Conservation (phyloP, 2,329 filamentous ascomycete species). For the Pyrenochaeta sp. region DNA sequence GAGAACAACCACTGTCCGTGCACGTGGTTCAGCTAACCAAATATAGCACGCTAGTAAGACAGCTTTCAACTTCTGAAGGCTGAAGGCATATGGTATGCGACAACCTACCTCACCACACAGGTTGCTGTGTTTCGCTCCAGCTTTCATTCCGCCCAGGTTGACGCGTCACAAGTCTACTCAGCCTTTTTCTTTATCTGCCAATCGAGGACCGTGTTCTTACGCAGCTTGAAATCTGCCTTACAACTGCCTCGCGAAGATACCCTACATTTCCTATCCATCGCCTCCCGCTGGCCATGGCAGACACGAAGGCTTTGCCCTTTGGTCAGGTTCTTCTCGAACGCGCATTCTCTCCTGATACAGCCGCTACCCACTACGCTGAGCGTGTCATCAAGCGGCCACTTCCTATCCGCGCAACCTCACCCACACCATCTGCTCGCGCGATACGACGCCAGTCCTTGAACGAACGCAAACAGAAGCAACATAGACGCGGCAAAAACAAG, state of each 20-base stretch:
- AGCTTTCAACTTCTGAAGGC: neutral
- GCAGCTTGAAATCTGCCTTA: neutral
- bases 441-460: slow-evolving; percentile 62
- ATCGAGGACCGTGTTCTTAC: neutral
- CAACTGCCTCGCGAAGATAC: neutral
- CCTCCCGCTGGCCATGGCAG: slow-evolving; percentile 22
- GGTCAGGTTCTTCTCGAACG: slow-evolving; percentile 71
- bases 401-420: slow-evolving; percentile 78
- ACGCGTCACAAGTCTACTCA: neutral
- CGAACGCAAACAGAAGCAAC: slow-evolving; percentile 42
- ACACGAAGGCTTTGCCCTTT: slow-evolving; percentile 24
- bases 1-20: neutral
- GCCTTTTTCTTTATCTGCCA: neutral
- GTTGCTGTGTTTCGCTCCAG: neutral
- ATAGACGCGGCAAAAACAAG: slow-evolving; percentile 56
- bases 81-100: neutral
- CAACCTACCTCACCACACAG: neutral
- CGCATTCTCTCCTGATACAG: slow-evolving; percentile 79
- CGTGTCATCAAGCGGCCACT: slow-evolving; percentile 85
- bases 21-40: neutral
- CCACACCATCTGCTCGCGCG: slow-evolving; percentile 59
- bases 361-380: slow-evolving; percentile 77
- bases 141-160: neutral
- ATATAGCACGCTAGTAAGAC: neutral
- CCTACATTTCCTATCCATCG: neutral